These are phyloP conservation scores for Trypanosoma vivax DNA, from an alignment of 208 protist species.

Conservation along the genomic window DNA sequence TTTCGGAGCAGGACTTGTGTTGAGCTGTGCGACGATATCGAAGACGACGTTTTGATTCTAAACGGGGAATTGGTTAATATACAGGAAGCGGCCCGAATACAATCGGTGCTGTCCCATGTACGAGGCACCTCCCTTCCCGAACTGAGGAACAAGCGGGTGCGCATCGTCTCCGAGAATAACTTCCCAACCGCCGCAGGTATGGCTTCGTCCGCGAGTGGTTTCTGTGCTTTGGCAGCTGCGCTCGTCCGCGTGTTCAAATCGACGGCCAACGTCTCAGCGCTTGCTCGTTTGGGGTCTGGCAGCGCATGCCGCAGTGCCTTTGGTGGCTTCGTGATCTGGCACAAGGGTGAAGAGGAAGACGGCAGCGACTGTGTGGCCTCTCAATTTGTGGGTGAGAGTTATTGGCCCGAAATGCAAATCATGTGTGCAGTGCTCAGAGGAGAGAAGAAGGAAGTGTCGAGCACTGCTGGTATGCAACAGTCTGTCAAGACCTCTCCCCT, in stretches of 20 bases:
- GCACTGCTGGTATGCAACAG: constrained; percentile 96
- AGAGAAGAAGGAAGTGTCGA: constrained; percentile 93
- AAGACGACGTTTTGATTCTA: constrained; percentile 91
- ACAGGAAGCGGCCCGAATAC: constrained; percentile 54
- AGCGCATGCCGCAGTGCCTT: constrained; percentile 96
- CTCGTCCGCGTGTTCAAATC: constrained; percentile 63
- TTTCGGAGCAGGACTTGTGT: constrained; percentile 95
- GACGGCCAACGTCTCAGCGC: constrained; percentile 79
- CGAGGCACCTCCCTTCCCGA: constrained; percentile 43
- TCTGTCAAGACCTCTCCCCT: constrained; percentile 90
- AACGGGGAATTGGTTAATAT: constrained; percentile 89
- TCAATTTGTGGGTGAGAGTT: constrained; percentile 82
- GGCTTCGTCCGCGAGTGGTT: constrained; percentile 97
- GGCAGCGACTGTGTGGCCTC: constrained; percentile 88
- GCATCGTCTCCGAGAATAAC: constrained; percentile 96
- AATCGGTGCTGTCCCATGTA: constrained; percentile 66
- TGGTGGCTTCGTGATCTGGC: constrained; percentile 98
- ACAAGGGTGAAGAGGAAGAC: constrained; percentile 83
- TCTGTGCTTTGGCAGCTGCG: constrained; percentile 90
- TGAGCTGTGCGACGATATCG: constrained; percentile 47
- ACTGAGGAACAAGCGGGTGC: constrained; percentile 53
- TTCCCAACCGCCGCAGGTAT: constrained; percentile 99
- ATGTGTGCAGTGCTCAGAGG: constrained; percentile 89
- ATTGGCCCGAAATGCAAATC: constrained; percentile 94
- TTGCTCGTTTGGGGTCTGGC: constrained; percentile 91